Conservation (phyloP, 2,329 filamentous ascomycete genomes). For the Furcasterigmium furcatum region DNA sequence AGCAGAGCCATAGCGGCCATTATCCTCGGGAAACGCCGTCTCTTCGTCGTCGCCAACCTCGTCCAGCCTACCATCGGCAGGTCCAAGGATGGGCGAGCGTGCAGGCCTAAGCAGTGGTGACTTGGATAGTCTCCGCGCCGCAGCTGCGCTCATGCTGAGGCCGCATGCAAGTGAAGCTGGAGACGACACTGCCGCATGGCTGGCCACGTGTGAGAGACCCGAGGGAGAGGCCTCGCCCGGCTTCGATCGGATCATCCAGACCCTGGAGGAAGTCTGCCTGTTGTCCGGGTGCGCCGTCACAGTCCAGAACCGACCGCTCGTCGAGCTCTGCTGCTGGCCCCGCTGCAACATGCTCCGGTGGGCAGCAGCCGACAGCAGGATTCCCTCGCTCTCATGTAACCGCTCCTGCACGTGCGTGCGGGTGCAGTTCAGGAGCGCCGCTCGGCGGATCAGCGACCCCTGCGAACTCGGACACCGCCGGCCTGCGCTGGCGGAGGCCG, state of each 20-base stretch:
- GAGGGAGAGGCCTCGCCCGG: background rate
- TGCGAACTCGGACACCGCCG: constrained; percentile 39
- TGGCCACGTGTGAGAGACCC: background rate
- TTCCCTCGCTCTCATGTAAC: constrained; percentile 24
- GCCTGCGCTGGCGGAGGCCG: constrained; percentile 34
- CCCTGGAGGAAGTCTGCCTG: background rate
- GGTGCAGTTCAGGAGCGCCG: constrained; percentile 62
- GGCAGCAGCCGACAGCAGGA: constrained; percentile 24
- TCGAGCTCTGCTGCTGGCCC: constrained; percentile 27
- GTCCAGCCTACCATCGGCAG: constrained; percentile 18
- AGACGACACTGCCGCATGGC: background rate
- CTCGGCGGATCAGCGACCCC: constrained; percentile 54
- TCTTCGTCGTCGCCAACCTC: constrained; percentile 40
- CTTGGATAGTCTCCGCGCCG: background rate
- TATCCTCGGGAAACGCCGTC: constrained; percentile 45
- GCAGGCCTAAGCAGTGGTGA: constrained; percentile 4
- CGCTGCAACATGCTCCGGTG: constrained; percentile 28
- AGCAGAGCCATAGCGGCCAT: constrained; percentile 34
- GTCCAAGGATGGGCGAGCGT: constrained; percentile 22
- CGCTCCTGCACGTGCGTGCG: constrained; percentile 42
- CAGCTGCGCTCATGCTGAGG: background rate
- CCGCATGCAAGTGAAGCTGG: no score
- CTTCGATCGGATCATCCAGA: constrained; percentile 1
- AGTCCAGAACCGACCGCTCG: constrained; percentile 25
- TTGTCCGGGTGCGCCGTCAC: constrained; percentile 6